Evolutionary conservation across 768 basidiomycete species (phyloP).

Genomic region (Pisolithus sp.): DNA sequence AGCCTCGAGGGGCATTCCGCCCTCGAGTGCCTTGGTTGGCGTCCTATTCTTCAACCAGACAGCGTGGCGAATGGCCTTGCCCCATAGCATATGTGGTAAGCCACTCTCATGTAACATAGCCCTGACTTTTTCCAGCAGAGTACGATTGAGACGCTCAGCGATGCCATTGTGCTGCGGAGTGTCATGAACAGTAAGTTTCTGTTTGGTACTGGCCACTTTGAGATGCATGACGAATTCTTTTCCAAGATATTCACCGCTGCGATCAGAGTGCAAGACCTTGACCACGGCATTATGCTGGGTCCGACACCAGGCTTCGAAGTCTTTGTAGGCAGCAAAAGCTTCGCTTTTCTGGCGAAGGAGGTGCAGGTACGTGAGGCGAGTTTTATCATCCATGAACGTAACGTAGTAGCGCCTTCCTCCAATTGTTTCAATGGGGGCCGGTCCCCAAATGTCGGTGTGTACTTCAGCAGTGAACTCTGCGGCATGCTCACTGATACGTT

Average conservation of each 20-base stretch:
- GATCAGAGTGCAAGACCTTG: slow-evolving; percentile 2
- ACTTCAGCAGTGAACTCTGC: not conserved
- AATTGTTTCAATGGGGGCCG: not conserved
- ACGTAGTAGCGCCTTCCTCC: slow-evolving; percentile 3
- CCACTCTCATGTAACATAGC: slow-evolving; percentile 18
- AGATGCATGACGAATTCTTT: not conserved
- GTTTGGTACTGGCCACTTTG: not conserved
- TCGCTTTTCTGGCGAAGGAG: slow-evolving; percentile 5
- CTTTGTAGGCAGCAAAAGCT: slow-evolving; percentile 6
- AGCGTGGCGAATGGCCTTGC: too few species aligned
- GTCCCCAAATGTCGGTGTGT: slow-evolving; percentile 7
- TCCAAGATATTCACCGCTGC: slow-evolving; percentile 10
- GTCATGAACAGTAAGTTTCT: slow-evolving; percentile 7
- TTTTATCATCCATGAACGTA: slow-evolving; percentile 6
- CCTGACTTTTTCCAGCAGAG: slow-evolving; percentile 15
- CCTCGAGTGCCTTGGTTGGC: too few species aligned
- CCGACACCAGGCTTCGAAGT: slow-evolving; percentile 2
- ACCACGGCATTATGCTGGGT: not conserved
- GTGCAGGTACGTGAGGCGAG: not conserved
- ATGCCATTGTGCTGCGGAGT: slow-evolving; percentile 25
- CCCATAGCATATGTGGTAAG: slow-evolving; percentile 19
- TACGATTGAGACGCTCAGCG: slow-evolving; percentile 25
- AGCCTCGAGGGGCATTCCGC: too few species aligned
- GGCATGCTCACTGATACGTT: not conserved
- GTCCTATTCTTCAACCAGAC: too few species aligned